Base-by-base conservation (phyloP, 1,139 yeast genomes). In the Yamadazyma jaroonii region DNA sequence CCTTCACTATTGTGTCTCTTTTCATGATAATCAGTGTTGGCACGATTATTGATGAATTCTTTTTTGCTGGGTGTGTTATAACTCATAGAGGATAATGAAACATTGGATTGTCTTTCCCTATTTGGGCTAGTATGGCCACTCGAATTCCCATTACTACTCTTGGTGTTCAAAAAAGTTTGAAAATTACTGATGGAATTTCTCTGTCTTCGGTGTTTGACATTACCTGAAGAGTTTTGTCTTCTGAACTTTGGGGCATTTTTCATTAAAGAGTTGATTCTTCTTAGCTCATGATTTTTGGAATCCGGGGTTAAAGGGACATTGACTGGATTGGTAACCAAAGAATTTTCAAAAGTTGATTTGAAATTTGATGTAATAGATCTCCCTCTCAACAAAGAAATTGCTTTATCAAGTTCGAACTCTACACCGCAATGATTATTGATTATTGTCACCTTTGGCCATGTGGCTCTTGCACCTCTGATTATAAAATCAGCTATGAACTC, bases 371-470 rank as follows among this genome's bases (percentile, higher is more conserved):
- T 60, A 8, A 86, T 76, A 25, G 86, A 66, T 40, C 88, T 67
- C 4, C 94, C 82, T 44, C 92, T 72, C 40, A 89, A 61, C 8
- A 63, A 56, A 15, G 81, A 72, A 5, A 90, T 88, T 3, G 95
- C 85, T 44, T 75, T 77, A 59, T 90, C 97, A 32, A 92, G 63
- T 0, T 90, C 86, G 59, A 90, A 83, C 53, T 92, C 98, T 29
- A 89, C 80, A 0, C 92, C 82, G 57, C 96, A 88, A 53, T 88
- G 96, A 56, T 90, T 90, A 46, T 82, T 75, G 35, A 90, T 87
- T 28, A 89, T 73, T 1, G 95, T 78, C 3, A 90, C 62, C 52
- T 87, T 86, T 0, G 96, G 95, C 97, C 97, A 92, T 0, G 96
- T 82, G 0, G 97, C 92, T 44, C 86, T 68, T 0, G 95, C 95